Evolutionary conservation across 2,329 filamentous ascomycete genomes (phyloP), one percentile per base, ranked within the genome.

Genomic region (Fusarium fracticaudum): DNA sequence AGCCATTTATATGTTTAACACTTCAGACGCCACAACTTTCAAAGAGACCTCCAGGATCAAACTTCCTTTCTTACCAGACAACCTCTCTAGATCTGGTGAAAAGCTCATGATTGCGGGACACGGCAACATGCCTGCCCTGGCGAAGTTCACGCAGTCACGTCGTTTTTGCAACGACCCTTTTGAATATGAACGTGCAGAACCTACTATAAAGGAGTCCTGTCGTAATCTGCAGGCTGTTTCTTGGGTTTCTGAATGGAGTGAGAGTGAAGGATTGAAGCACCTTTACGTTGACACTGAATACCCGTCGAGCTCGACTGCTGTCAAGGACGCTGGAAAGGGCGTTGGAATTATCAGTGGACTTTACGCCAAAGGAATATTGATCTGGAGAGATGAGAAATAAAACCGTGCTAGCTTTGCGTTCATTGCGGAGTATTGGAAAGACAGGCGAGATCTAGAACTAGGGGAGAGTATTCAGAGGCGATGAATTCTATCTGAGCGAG

Each of bases 41-140:
- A 61, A 64, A 15, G 35, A 43, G 5, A 41, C n/a, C 10, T 64
- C 35, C 3, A 66, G 55, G 13, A 64, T 77, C 8, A 61, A 29
- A 13, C 48, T 84, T 6, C 82, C 84, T 1, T 86, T 85, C 66
- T 37, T 82, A 12, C 81, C 84, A 0, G 85, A 86, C 66, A 86
- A 86, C 48, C 76, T 86, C 17, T 81, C 81, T 1, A 54, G 79
- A 7, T 77, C 58, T 29, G 74, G 40, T 43, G 72, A 75, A 53
- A 78, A 77, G n/a, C 79, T 86, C 24, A 67, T 85, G 15, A 80
- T 84, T 24, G 81, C 85, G 0, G 85, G 85, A 0, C 85, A 86
- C 37, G 81, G 83, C 4, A 79, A 85, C 51, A 57, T 80, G 3
- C 79, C 80, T 1, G 77, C 78, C 5, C 71, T 85, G 17, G 67